Evolutionary conservation across 306 rosid species (phyloP).

Genomic region (Prunus salicina): DNA sequence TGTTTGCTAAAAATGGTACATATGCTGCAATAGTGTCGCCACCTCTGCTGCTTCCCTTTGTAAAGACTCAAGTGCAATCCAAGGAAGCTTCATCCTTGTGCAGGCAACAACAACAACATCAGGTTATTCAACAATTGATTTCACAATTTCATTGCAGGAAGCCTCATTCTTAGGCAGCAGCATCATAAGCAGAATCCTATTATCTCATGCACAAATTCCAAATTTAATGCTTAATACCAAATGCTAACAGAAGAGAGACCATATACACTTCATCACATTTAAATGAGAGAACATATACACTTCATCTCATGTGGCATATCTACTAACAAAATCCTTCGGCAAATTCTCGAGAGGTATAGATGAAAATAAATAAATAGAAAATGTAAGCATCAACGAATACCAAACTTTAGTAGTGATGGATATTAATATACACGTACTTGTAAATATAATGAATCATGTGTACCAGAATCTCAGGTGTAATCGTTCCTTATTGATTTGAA

Average conservation of each 20-base stretch:
- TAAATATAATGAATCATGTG: too few species aligned
- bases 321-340: slow-evolving; percentile 34
- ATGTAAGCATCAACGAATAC: neutral
- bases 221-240: too few species aligned
- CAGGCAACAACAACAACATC: slow-evolving; percentile 26
- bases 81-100: slow-evolving; percentile 39
- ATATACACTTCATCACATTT: neutral
- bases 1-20: slow-evolving; percentile 44
- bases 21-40: slow-evolving; percentile 38
- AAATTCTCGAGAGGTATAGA: slow-evolving; percentile 43
- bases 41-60: slow-evolving; percentile 40
- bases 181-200: too few species aligned
- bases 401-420: neutral
- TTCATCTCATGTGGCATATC: slow-evolving; percentile 39
- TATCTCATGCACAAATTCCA: too few species aligned
- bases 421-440: too few species aligned
- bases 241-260: too few species aligned
- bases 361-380: neutral
- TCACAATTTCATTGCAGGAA: slow-evolving; percentile 53
- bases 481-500: too few species aligned
- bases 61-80: slow-evolving; percentile 30
- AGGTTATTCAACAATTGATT: slow-evolving; percentile 33
- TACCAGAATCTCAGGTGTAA: too few species aligned
- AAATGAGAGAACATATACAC: slow-evolving; percentile 31
- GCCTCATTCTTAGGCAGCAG: neutral